These are phyloP conservation scores for Kwoniella sp. DNA, from an alignment of 768 basidiomycete species.

Conservation along the genomic window DNA sequence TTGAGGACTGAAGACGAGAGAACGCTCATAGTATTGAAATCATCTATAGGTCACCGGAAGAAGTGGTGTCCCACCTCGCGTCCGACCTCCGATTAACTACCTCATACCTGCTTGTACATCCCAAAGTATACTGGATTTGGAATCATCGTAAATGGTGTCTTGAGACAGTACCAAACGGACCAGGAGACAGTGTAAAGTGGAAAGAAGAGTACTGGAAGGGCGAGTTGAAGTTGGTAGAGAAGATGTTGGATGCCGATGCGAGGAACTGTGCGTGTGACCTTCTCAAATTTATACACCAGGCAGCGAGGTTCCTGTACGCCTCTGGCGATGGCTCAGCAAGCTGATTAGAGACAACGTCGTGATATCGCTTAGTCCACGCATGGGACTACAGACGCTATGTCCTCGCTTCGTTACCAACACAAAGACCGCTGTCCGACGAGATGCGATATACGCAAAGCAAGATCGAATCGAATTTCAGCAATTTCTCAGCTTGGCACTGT, in stretches of 20 bases:
- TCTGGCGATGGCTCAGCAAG: not conserved
- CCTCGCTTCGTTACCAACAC: slow-evolving; percentile 66
- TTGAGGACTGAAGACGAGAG: too few species aligned
- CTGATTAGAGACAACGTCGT: not conserved
- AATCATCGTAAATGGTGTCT: slow-evolving; percentile 96
- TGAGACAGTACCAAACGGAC: slow-evolving; percentile 76
- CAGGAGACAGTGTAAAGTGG: slow-evolving; percentile 63
- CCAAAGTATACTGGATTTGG: slow-evolving; percentile 99
- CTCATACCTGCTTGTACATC: slow-evolving; percentile 74
- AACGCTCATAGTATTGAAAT: too few species aligned
- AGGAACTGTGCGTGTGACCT: slow-evolving; percentile 76
- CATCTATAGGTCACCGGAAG: slow-evolving; percentile 58
- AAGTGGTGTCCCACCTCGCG: slow-evolving; percentile 67
- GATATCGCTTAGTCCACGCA: slow-evolving; percentile 69
- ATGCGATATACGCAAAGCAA: slow-evolving; percentile 82
- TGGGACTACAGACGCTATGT: slow-evolving; percentile 94
- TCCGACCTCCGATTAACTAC: slow-evolving; percentile 81
- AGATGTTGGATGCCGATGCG: slow-evolving; percentile 85
- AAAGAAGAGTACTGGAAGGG: slow-evolving; percentile 75
- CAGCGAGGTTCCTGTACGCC: too few species aligned
- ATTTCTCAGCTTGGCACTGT: slow-evolving; percentile 99
- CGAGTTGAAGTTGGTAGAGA: slow-evolving; percentile 85
- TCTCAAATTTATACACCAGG: too few species aligned
- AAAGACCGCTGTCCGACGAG: slow-evolving; percentile 64
- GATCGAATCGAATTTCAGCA: slow-evolving; percentile 91